Evolutionary conservation across 176 grass and related monocot species (phyloP).

Genomic region (maize (Zea mays)): Zm-B73-REFERENCE-NAM-5.0 NC_050101.1:159458501-159459000

Average conservation of each 20-base stretch:
- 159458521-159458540: slow-evolving; percentile 66
- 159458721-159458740: slow-evolving; percentile 87
- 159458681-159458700: slow-evolving; percentile 70
- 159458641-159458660: slow-evolving; percentile 68
- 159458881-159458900: slow-evolving; percentile 81
- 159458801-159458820: neutral
- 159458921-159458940: slow-evolving; percentile 76
- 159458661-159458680: slow-evolving; percentile 68
- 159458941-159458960: slow-evolving; percentile 74
- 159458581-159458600: slow-evolving; percentile 51
- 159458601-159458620: slow-evolving; percentile 71
- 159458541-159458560: slow-evolving; percentile 56
- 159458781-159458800: too few relatives aligned
- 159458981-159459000: slow-evolving; percentile 26
- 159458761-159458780: neutral
- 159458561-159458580: slow-evolving; percentile 68
- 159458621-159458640: slow-evolving; percentile 81
- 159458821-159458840: neutral
- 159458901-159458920: slow-evolving; percentile 85
- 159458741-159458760: slow-evolving; percentile 85
- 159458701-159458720: slow-evolving; percentile 73
- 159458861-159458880: slow-evolving; percentile 51
- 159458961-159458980: slow-evolving; percentile 77
- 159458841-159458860: neutral
- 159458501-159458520: slow-evolving; percentile 72